phyloP scores from a whole-genome alignment of 140 eudicot species.

The Ambrosia hybrid region DNA sequence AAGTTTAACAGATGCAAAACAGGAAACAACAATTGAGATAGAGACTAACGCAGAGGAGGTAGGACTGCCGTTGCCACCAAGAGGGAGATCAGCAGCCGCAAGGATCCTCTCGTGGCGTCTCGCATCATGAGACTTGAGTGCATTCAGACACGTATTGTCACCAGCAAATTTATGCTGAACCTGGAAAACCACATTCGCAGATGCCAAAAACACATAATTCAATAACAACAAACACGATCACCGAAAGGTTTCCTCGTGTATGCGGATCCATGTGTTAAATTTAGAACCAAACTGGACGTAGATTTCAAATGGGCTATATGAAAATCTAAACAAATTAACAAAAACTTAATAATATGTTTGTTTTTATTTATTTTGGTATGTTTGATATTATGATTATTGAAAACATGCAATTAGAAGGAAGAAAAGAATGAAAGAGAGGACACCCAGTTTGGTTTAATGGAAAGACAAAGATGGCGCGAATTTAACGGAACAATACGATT shows the following conservation, averaged over 20 bases:
- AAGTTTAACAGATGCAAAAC: too few species aligned
- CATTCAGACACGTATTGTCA: conserved; percentile 35
- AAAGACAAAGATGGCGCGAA: conserved; percentile 15
- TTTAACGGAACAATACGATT: conserved; percentile 28
- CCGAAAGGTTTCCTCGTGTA: conserved; percentile 9
- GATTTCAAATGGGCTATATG: not conserved
- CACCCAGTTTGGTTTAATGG: conserved; percentile 11
- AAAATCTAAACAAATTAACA: conserved; percentile 10
- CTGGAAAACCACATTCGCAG: conserved; percentile 60
- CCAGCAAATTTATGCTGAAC: conserved; percentile 57
- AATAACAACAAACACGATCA: conserved; percentile 20
- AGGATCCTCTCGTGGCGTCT: conserved; percentile 72
- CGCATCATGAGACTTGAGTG: conserved; percentile 54
- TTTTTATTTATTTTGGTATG: conserved; percentile 1
- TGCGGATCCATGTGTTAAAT: conserved; percentile 19
- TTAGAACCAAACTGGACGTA: not conserved
- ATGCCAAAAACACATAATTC: conserved; percentile 23
- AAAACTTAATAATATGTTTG: not conserved
- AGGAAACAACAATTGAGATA: not conserved
- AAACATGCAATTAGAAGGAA: not conserved
- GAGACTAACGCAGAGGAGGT: conserved; percentile 69
- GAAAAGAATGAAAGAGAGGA: conserved; percentile 6
- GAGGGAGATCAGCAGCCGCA: conserved; percentile 54
- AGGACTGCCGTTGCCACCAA: conserved; percentile 86
- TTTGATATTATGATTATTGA: not conserved